Base-by-base conservation (phyloP, 1,284 basidiomycete species). In the Peniophora sp. region DNA sequence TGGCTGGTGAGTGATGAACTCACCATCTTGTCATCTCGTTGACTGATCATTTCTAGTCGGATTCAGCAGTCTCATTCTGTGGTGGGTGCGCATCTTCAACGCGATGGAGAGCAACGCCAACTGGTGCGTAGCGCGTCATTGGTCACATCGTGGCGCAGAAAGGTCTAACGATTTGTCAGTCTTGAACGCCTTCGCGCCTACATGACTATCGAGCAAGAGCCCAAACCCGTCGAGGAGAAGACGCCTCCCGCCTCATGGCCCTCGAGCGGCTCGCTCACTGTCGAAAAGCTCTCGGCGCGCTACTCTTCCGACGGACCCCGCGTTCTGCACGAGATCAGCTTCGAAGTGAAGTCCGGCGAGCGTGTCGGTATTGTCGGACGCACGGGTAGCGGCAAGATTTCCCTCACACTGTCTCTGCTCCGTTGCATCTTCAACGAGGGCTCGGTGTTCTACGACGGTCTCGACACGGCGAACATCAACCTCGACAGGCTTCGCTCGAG, bases 241-340 rank as follows among this genome's bases (percentile, higher is more conserved):
- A 67, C 73, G 41, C 87, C 88, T 27, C 85, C 88, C 3, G 88
- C 88, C 0, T 80, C 85, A 54, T 91, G 88, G 88, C 88, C 88
- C 0, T 74, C 83, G 0, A 85, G 80, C 37, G 88, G 88, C 3
- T 72, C 79, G 35, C 68, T 91, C 27, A 64, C 68, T 3, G 82
- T 88, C 0, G 78, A 88, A 54, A 73, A 74, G n/a, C 65, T 84
- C 10, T 77, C 72, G 11, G 81, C 81, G 23, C 69, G 73, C 23
- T 85, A 84, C 56, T 76, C 37, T 41, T 15, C 15, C n/a, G 62
- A 66, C 48, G 67, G 65, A 22, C 75, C 52, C 56, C 68, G 47
- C 57, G 75, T 80, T 0, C 64, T 80, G 23, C 68, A 75, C 47
- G 65, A 73, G n/a, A 57, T 81, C 35, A 66, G 68, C 2, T 70